Evolutionary conservation across 2,329 filamentous ascomycete species (phyloP), one percentile per base, ranked within the genome.

Genomic region (Sclerotinia nivalis): DNA sequence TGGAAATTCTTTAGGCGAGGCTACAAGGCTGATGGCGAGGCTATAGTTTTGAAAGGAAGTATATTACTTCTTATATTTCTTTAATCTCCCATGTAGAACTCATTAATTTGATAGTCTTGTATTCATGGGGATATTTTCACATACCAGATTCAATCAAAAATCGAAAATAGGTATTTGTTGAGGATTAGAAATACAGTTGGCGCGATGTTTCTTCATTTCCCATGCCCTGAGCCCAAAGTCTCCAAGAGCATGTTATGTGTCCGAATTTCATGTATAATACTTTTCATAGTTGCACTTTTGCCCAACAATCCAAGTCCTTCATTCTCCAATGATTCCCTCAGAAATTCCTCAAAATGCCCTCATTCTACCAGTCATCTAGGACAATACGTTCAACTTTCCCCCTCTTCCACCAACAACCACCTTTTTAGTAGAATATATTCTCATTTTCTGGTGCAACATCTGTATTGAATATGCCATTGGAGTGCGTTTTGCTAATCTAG

Each of bases 401-500:
- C 34, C 69, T 8, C 73, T 77, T 49, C 76, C 77, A 55, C 71
- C 75, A 64, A 70, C 72, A 4, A 70, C 68, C 8, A 70, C 73
- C 52, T 77, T 77, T 72, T 66, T 71, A 49, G 73, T 71, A n/a
- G 75, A 81, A 71, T 74, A 74, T 7, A 74, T 81, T 62, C 74
- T 84, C 49, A 77, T 84, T 50, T 43, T 83, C 82, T 1, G 83
- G 83, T 25, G 80, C 77, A 12, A 83, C 80, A 18, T 74, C 76
- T 34, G 82, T 82, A 20, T 75, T 84, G 82, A 82, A 12, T 77
- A 82, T 28, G 82, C 80, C 45, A 76, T 80, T 12, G 81, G 82
- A 3, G 74, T 78, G 1, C 79, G 83, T 71, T 80, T 81, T 67
- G 73, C 81, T 66, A 79, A 79, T 34, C 79, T 83, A 4, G 79